Evolutionary conservation across 805 yeast species (phyloP), one percentile per base, ranked within the genome.

Genomic region (Yarrowia osloensis): DNA sequence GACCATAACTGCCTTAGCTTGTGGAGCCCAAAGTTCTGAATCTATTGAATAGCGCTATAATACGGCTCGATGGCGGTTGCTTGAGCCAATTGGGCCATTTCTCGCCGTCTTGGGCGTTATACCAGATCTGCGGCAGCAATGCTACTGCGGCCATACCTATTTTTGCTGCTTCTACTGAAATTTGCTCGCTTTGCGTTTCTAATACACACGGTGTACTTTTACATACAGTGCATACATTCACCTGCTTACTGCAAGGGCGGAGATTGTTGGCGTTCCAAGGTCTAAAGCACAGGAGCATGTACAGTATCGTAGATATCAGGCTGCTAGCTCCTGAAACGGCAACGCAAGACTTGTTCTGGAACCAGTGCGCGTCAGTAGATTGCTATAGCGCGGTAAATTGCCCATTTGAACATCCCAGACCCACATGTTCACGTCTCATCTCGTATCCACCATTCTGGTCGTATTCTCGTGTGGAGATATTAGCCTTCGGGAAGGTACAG

Each of bases 231-330:
- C 4, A 6, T 22, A 6, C 13, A 6, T 19, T 15, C 40, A 42
- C 46, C 46, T 42, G 46, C 46, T 21, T 44, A 4, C 50, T 46
- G 50, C 50, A 46, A 26, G 50, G 33, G 33, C 33, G 50, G 50
- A 46, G 33, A 46, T 26, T 26, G 33, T 8, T 35, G 39, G 39
- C 19, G 39, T 13, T 35, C 9, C 4, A n/a, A 4, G 19, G 39
- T 15, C 19, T 4, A 35, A 35, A n/a, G n/a, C n/a, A n/a, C 2
- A 33, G 37, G 37, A 5, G 17, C n/a, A 33, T 5, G 42, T 6
- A 19, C 1, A 39, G 3, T 3, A n/a, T n/a, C 8, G 22, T 39
- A 19, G 19, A 35, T 17, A 35, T 35, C 9, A 15, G 19, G 3
- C 39, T 35, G 19, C 11, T 31, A 2, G 35, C 13, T 7, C 35